Evolutionary conservation across 108 stramenopile genomes (phyloP), one percentile per base, ranked within the genome.

Genomic region (Asterionellopsis glacialis): DNA sequence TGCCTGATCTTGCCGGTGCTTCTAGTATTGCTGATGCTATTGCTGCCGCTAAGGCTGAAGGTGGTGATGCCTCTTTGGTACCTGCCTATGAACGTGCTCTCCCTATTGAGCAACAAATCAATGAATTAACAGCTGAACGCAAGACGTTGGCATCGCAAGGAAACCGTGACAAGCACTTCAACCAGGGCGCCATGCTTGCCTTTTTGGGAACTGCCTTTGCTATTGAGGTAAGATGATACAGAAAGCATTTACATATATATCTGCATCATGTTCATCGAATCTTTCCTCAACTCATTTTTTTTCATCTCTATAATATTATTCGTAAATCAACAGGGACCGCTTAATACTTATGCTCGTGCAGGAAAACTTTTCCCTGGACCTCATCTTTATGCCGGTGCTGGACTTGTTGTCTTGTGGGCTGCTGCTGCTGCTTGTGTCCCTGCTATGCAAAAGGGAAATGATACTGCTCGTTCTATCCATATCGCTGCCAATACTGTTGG

Each of bases 321-420:
- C 19, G 13, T 11, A 15, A n/a, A 49, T 55, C 13, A n/a, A 48
- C 41, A 89, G 84, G 97, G 96, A 11, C 92, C 94, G 23, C 85
- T 96, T 43, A 98, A 98, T 76, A 98, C 97, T 15, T 98, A 91
- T 68, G 89, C 93, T 6, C 84, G 97, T 41, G 91, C 97, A 21
- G 95, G 95, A 63, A 96, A 98, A 71, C 91, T 98, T 25, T 98
- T 97, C 66, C 97, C 97, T 25, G 97, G 97, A 15, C 95, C 97
- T 39, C 97, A 98, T 69, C 78, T 98, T 14, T 98, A 98, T 57
- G 97, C 95, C 25, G 97, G 97, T 23, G 96, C 95, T 49, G 97
- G 90, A 21, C 77, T 97, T 9, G 94, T 96, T 2, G 84, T 89
- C 16, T 72, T 96, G 16, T 98, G 97, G 97, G 92, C 93, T 14